A percentile compares a stretch with the other conserved stretches of the same genome.
Evolutionary conservation across 129 eudicot species (phyloP).

Genomic region (Oenanthe sinensis): DNA sequence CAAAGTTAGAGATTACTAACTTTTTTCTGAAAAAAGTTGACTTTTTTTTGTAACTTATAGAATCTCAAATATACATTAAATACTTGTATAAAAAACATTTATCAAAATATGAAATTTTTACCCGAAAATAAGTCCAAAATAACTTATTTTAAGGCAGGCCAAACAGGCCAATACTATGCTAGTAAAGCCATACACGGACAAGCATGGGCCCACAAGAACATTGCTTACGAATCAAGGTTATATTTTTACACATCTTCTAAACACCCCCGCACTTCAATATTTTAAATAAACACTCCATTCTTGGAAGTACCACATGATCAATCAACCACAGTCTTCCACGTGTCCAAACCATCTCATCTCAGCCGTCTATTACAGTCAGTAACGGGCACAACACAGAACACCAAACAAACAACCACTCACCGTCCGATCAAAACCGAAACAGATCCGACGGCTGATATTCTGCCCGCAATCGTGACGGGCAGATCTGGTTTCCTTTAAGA

Average conservation of each 20-base stretch:
- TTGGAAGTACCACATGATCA: conserved; percentile 7
- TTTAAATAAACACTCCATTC: conserved; percentile 32
- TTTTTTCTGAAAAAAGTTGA: no score
- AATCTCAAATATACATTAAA: no score
- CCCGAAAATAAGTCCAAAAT: background rate
- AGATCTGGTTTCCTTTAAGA: conserved; percentile 91
- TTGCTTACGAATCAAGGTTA: conserved; percentile 11
- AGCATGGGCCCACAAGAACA: background rate
- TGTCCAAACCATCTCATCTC: conserved; percentile 18
- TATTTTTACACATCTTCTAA: background rate
- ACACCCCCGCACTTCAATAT: background rate
- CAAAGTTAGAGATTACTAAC: no score
- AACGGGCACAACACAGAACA: conserved; percentile 43
- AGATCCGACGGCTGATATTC: conserved; percentile 20
- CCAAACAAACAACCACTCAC: conserved; percentile 21
- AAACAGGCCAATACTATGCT: no score
- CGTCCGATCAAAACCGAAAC: conserved; percentile 34
- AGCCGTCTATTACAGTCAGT: conserved; percentile 39
- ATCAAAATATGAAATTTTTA: no score
- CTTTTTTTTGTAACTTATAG: no score
- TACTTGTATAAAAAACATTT: no score
- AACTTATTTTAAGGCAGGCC: no score
- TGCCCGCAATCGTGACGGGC: conserved; percentile 61
- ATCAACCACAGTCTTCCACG: conserved; percentile 22
- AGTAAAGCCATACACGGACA: background rate